phyloP scores from a whole-genome alignment of 768 basidiomycete species.

The Hortiboletus flavorubellus region DNA sequence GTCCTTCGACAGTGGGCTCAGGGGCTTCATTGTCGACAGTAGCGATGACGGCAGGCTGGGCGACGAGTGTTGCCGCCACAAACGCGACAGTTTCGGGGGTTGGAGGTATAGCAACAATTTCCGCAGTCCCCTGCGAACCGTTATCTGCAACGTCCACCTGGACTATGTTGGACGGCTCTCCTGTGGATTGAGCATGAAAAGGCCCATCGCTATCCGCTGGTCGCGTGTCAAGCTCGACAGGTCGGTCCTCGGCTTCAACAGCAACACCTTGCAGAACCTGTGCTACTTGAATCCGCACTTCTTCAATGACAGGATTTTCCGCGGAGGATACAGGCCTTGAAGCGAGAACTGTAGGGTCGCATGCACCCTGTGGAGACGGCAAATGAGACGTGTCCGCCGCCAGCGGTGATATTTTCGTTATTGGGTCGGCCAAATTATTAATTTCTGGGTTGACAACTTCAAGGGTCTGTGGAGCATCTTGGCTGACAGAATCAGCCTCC shows the following conservation, averaged over 20 bases:
- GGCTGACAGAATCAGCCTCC: slow-evolving; percentile 5
- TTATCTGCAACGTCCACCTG: slow-evolving; percentile 4
- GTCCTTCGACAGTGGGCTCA: background rate
- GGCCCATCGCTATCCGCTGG: background rate
- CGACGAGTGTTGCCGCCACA: background rate
- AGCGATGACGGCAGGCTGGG: background rate
- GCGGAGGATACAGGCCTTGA: background rate
- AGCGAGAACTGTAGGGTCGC: background rate
- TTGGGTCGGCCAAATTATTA: background rate
- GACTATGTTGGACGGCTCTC: background rate
- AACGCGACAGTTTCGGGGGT: background rate
- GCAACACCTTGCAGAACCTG: background rate
- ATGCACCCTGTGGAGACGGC: background rate
- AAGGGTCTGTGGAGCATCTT: background rate
- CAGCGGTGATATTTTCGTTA: background rate
- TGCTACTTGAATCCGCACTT: background rate
- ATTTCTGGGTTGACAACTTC: background rate
- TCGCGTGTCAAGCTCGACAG: background rate
- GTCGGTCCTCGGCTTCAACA: background rate
- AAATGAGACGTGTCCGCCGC: background rate
- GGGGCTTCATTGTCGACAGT: background rate
- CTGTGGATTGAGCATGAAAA: background rate
- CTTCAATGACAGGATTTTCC: background rate
- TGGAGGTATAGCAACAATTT: background rate
- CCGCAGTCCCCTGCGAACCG: slow-evolving; percentile 2